A percentile compares a stretch with the other conserved stretches of the same genome.
These are phyloP conservation scores for Poa annua DNA, from an alignment of 176 grass and related monocot species.

Conservation along the genomic window DNA sequence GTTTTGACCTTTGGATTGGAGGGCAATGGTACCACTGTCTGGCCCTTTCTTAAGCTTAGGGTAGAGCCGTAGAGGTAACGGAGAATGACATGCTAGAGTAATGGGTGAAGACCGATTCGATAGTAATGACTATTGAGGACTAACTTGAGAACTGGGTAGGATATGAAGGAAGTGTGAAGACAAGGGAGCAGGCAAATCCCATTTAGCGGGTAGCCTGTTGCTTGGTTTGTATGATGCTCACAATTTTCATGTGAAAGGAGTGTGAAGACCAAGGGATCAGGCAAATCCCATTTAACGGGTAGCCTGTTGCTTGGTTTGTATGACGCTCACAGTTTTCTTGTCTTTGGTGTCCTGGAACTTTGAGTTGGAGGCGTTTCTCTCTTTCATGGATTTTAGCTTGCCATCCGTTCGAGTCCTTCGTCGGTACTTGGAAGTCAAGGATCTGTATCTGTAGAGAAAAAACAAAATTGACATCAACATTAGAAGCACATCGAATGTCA, in stretches of 20 bases:
- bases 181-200: neutral
- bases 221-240: constrained; percentile 27
- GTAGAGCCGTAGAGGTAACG: neutral
- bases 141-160: neutral
- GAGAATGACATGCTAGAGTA: neutral
- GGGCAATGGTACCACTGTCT: neutral
- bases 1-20: neutral
- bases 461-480: constrained; percentile 20
- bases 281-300: neutral
- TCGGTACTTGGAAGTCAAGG: neutral
- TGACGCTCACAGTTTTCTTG: constrained; percentile 27
- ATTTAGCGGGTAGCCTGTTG: neutral
- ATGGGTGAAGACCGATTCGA: neutral
- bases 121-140: neutral
- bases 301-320: constrained; percentile 18
- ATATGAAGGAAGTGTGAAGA: constrained; percentile 1
- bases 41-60: constrained; percentile 9
- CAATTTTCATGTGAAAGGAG: constrained; percentile 22
- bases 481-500: neutral
- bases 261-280: neutral
- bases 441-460: neutral
- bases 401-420: neutral
- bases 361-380: neutral
- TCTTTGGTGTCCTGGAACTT: neutral
- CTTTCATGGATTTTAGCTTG: neutral